Base-by-base conservation (phyloP, 805 yeast species). In the Starmerella scarabaei region DNA sequence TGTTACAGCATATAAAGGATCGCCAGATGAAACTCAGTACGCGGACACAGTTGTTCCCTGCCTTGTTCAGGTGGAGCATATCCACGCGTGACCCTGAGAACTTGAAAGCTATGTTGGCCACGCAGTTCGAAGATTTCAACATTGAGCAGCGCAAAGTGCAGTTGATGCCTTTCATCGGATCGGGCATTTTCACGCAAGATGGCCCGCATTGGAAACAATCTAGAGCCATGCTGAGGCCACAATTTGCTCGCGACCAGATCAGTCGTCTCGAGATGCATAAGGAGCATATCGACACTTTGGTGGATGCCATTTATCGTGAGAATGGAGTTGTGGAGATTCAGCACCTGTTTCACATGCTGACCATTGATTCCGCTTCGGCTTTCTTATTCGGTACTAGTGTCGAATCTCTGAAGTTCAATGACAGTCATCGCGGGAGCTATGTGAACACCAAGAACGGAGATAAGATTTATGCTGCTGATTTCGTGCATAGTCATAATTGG, bases 121-220 rank as follows among this genome's bases (percentile, higher is more conserved):
- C 58, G 16, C 41, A 48, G 18, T 56, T 56, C 49, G 46, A 54
- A 37, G 62, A 59, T 34, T 61, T 48, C 37, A 49, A 48, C 17
- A 47, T 61, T 16, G 62, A 59, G 1, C 20, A 31, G 15, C 49
- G 65, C 8, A 38, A 50, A 33, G 39, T 33, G n/a, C 49, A 49
- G 30, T 47, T 61, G 31, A 41, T 36, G 17, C 59, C 58, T 9
- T 37, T 60, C 20, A 45, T 61, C 12, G 64, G 64, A 4, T 46
- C 50, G 23, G 65, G 65, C 2, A 60, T 61, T 34, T 61, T 61
- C 49, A 60, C 63, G 3, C 51, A 56, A 17, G 54, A 54, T 30
- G 61, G 62, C 21, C 50, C 48, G 30, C 56, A 53, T 21, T 61
- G 65, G 65, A 53, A 55, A 35, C 64, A 61, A 38, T 56, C 63